These are phyloP conservation scores for Ophiostoma himal-ulmi DNA, from an alignment of 2,329 filamentous ascomycete species.

Conservation along the genomic window DNA sequence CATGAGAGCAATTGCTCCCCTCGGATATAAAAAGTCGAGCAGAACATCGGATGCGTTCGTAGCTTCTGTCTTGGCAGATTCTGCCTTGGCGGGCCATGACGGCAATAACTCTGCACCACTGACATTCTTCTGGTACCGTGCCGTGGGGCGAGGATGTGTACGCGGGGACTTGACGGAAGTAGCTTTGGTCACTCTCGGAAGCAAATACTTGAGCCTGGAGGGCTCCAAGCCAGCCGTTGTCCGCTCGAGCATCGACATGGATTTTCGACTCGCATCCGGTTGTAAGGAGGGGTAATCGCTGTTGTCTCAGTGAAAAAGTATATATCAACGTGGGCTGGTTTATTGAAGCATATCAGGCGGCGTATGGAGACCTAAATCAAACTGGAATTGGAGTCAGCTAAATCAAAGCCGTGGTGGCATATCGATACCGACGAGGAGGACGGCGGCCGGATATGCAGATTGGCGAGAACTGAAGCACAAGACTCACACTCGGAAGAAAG, in stretches of 20 bases:
- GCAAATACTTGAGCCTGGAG: conserved; percentile 48
- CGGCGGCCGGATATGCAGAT: background rate
- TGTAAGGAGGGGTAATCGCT: background rate
- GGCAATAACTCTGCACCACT: conserved; percentile 12
- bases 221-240: conserved; percentile 51
- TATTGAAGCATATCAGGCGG: background rate
- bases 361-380: background rate
- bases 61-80: conserved; percentile 28
- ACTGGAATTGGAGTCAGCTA: background rate
- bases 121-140: background rate
- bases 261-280: background rate
- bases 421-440: background rate
- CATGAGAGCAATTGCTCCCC: conserved; percentile 33
- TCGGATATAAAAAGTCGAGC: conserved; percentile 53
- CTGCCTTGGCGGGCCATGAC: conserved; percentile 2
- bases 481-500: background rate
- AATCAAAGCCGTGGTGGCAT: background rate
- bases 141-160: background rate
- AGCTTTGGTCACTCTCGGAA: conserved; percentile 37
- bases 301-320: background rate
- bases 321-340: background rate
- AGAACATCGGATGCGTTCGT: conserved; percentile 45
- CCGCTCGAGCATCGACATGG: conserved; percentile 47
- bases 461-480: background rate
- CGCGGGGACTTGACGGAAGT: conserved; percentile 34